Percentiles rank a stretch among this genome's conserved stretches.
These are phyloP conservation scores for Phyllosticta paracitricarpa DNA, from an alignment of 2,329 filamentous ascomycete species.

Conservation along the genomic window DNA sequence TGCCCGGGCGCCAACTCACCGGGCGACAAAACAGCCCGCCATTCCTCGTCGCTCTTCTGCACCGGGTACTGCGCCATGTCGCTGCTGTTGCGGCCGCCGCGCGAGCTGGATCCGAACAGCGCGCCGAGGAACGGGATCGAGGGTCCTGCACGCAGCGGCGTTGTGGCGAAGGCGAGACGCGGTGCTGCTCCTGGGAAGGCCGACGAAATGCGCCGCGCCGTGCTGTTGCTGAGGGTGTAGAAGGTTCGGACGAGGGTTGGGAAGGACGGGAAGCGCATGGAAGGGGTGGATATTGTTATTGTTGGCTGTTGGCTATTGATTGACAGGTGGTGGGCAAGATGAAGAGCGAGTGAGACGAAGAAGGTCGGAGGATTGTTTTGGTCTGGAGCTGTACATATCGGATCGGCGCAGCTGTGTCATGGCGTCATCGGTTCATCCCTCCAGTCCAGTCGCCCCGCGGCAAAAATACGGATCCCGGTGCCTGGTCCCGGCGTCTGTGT, in stretches of 20 bases:
- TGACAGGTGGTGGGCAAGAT: not conserved
- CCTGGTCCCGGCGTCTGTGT: not conserved
- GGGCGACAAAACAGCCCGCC: slow-evolving; percentile 72
- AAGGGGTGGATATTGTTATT: not conserved
- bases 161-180: slow-evolving; percentile 24
- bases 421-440: not conserved
- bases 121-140: slow-evolving; percentile 68
- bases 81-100: slow-evolving; percentile 25
- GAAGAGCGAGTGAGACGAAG: not conserved
- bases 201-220: slow-evolving; percentile 19
- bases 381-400: no score
- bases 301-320: not conserved
- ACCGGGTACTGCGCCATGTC: slow-evolving; percentile 54
- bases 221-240: slow-evolving; percentile 37
- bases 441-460: not conserved
- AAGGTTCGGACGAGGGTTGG: slow-evolving; percentile 37
- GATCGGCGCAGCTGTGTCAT: not conserved
- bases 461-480: not conserved
- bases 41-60: slow-evolving; percentile 71
- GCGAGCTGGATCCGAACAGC: slow-evolving; percentile 53
- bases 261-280: slow-evolving; percentile 10
- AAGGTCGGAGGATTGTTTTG: not conserved
- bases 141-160: slow-evolving; percentile 51
- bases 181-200: slow-evolving; percentile 10
- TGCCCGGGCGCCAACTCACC: slow-evolving; percentile 35